These are phyloP conservation scores for Dictyostelium intermedium DNA, from an alignment of 78 protist species.

Conservation along the genomic window DNA sequence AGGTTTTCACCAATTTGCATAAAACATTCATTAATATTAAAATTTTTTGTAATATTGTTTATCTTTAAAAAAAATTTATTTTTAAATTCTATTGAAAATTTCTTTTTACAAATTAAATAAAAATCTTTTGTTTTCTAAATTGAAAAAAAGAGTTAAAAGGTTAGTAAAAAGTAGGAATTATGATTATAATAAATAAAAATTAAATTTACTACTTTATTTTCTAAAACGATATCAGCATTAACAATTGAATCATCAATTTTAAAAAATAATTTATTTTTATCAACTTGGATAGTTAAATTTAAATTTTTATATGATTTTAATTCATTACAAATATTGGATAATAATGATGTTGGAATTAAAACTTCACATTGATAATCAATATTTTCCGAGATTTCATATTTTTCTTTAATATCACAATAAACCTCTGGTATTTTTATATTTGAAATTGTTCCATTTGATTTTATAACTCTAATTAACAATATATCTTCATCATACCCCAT, in stretches of 20 bases:
- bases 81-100: conserved; percentile 9
- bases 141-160: background rate
- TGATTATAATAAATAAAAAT: background rate
- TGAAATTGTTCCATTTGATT: conserved; percentile 10
- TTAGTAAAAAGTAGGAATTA: background rate
- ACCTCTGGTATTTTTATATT: conserved; percentile 17
- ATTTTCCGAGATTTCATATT: background rate
- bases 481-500: background rate
- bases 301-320: conserved; percentile 27
- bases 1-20: conserved; percentile 20
- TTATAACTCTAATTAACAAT: background rate
- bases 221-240: background rate
- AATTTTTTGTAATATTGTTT: conserved; percentile 6
- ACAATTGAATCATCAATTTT: background rate
- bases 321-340: conserved; percentile 30
- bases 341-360: conserved; percentile 9
- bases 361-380: conserved; percentile 27
- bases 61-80: conserved; percentile 30
- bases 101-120: background rate
- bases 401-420: background rate
- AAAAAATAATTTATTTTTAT: background rate
- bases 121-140: conserved; percentile 44
- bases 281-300: background rate
- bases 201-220: conserved; percentile 6
- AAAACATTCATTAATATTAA: conserved; percentile 26